Percentiles rank a stretch among this genome's conserved stretches.
phyloP scores from a whole-genome alignment of 306 rosid species.

The Notholithocarpus densiflorus region DNA sequence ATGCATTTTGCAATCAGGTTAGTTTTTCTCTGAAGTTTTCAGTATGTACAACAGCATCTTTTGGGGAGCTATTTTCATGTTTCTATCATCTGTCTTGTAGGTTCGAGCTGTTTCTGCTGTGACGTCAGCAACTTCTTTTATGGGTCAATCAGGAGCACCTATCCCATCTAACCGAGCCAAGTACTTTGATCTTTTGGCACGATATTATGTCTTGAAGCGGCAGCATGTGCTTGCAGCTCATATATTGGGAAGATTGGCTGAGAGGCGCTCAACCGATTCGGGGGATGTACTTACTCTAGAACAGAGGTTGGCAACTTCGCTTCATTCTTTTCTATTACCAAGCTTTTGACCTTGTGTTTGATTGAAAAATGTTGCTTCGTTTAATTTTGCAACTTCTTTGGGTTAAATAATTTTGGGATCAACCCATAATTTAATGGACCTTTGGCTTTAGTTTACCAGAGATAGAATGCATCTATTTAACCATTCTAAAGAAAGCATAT shows the following conservation, averaged over 20 bases:
- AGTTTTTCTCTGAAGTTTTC: neutral
- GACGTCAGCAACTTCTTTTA: conserved; percentile 55
- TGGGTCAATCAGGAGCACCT: conserved; percentile 62
- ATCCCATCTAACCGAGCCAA: conserved; percentile 64
- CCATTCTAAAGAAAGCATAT: neutral
- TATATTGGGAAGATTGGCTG: conserved; percentile 76
- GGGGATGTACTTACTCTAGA: conserved; percentile 73
- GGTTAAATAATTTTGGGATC: neutral
- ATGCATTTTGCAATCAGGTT: conserved; percentile 16
- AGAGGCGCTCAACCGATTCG: conserved; percentile 64
- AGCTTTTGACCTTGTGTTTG: conserved; percentile 13
- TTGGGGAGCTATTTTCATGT: conserved; percentile 18
- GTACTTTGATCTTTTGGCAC: conserved; percentile 87
- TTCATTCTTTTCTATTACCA: conserved; percentile 5
- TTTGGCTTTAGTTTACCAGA: neutral
- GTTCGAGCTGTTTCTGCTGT: conserved; percentile 58
- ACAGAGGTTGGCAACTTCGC: conserved; percentile 52
- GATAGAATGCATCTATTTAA: neutral
- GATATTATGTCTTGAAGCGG: conserved; percentile 81
- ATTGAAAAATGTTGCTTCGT: conserved; percentile 2
- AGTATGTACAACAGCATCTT: conserved; percentile 2
- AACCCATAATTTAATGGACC: neutral
- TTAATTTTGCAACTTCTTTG: conserved; percentile 20
- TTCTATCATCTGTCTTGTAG: conserved; percentile 41
- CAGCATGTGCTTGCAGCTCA: conserved; percentile 96